These are phyloP conservation scores for Mycena albidolilacea DNA, from an alignment of 768 basidiomycete species.

Conservation along the genomic window DNA sequence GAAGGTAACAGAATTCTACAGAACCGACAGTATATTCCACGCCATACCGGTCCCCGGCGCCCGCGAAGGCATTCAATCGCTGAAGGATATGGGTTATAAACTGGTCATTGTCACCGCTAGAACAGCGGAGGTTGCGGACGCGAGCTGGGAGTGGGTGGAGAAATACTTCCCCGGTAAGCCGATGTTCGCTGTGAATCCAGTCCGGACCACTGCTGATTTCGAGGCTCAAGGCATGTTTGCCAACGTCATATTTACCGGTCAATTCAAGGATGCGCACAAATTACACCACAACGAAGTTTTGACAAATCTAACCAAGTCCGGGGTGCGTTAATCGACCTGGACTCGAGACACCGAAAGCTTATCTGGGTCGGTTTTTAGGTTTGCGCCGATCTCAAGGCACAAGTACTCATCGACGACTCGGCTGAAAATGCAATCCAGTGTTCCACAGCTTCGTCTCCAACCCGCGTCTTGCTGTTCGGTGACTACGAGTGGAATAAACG, in stretches of 20 bases:
- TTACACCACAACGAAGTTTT: conserved; percentile 58
- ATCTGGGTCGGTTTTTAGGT: conserved; percentile 59
- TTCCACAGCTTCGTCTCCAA: conserved; percentile 61
- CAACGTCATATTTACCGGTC: conserved; percentile 79
- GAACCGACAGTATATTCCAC: conserved; percentile 62
- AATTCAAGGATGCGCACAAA: conserved; percentile 72
- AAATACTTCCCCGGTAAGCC: conserved; percentile 72
- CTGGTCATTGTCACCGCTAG: conserved; percentile 87
- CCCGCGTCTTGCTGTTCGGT: conserved; percentile 81
- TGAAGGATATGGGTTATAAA: conserved; percentile 75
- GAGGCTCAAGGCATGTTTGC: conserved; percentile 62
- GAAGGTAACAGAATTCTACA: conserved; percentile 74
- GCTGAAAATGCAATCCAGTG: conserved; percentile 82
- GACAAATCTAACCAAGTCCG: conserved; percentile 79
- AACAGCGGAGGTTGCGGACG: conserved; percentile 64
- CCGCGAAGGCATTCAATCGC: conserved; percentile 65
- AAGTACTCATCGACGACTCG: conserved; percentile 85
- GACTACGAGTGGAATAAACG: conserved; percentile 84
- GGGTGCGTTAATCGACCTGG: conserved; percentile 54
- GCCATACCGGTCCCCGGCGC: conserved; percentile 74
- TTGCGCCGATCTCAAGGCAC: conserved; percentile 73
- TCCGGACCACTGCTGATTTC: background rate
- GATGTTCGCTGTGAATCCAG: background rate
- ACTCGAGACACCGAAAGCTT: background rate
- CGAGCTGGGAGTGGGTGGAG: conserved; percentile 78